Evolutionary conservation across 176 grass and related monocot species (phyloP), one percentile per base, ranked within the genome.

Genomic region (Oropetium thomaeum): DNA sequence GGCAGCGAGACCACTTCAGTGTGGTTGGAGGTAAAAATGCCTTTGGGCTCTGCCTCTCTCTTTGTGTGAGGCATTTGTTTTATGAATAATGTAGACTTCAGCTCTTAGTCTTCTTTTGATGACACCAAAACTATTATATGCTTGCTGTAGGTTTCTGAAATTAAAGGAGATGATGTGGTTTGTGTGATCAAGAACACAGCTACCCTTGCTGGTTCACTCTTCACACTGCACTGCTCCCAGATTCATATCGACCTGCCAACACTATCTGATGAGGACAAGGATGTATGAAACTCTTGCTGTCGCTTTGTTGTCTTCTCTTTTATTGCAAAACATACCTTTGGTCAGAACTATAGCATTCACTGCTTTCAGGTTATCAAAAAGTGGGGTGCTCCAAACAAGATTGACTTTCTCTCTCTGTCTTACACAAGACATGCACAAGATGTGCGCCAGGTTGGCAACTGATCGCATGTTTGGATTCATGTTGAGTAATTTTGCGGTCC

Each of bases 1-100:
- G 96, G 96, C 19, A 96, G 96, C 16, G 96, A 99, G 80, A 99
- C 92, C 79, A 99, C 96, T 73, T 99, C 92, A 62, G 96, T 95
- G 73, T 99, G 96, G 96, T 78, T 99, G 78, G 87, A 99, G 92
- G 96, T 99, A 49, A 84, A 84, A 37, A 57, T 19, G 5, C 11
- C 3, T 48, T 72, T 10, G 40, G 4, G 0, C 65, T 79, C 41
- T 27, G 17, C 74, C 14, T 71, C 14, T 55, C 5, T 59, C 26
- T 59, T 30, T 59, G 2, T 29, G 25, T 15, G 55, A 59, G 26
- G 28, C 62, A 39, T 77, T 16, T 70, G n/a, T n/a, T n/a, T n/a
- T n/a, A n/a, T n/a, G n/a, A n/a, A 4, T 57, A 4, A 17, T 67
- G 41, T 76, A 45, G 4, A 34, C 33, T 79, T 48, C 7, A 27